Evolutionary conservation across 306 rosid species (phyloP).

Genomic region (Prunus mongolica): DNA sequence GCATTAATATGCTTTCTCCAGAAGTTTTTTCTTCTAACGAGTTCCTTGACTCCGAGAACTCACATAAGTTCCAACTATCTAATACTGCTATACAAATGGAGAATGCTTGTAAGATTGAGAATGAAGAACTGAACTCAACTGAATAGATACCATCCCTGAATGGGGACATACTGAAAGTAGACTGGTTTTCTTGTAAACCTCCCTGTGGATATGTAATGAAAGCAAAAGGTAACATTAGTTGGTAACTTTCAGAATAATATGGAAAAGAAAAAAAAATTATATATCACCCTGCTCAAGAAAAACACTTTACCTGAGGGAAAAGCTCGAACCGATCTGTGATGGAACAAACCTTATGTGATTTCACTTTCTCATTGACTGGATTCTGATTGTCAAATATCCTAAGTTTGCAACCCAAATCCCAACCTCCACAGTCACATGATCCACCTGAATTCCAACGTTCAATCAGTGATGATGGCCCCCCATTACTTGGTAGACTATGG

Average conservation of each 20-base stretch:
- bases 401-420: slow-evolving; percentile 96
- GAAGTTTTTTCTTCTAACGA: slow-evolving; percentile 38
- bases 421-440: slow-evolving; percentile 96
- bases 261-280: slow-evolving; percentile 4
- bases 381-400: slow-evolving; percentile 52
- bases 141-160: slow-evolving; percentile 74
- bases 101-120: slow-evolving; percentile 83
- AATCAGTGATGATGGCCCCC: slow-evolving; percentile 92
- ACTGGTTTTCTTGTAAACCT: slow-evolving; percentile 47
- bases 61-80: slow-evolving; percentile 54
- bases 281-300: slow-evolving; percentile 2
- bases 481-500: slow-evolving; percentile 86
- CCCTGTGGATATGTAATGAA: slow-evolving; percentile 49
- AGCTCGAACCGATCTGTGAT: slow-evolving; percentile 53
- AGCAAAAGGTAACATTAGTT: slow-evolving; percentile 13
- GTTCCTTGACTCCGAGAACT: slow-evolving; percentile 44
- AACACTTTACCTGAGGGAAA: slow-evolving; percentile 62
- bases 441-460: slow-evolving; percentile 98
- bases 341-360: slow-evolving; percentile 34
- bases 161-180: slow-evolving; percentile 48
- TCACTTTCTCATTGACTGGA: slow-evolving; percentile 34
- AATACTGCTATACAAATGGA: slow-evolving; percentile 78
- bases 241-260: neutral
- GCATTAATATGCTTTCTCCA: slow-evolving; percentile 28
- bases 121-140: slow-evolving; percentile 63